Percentiles rank a stretch among this genome's conserved stretches.
These are phyloP conservation scores for Ilyonectria destructans DNA, from an alignment of 2,329 filamentous ascomycete genomes.

Conservation along the genomic window DNA sequence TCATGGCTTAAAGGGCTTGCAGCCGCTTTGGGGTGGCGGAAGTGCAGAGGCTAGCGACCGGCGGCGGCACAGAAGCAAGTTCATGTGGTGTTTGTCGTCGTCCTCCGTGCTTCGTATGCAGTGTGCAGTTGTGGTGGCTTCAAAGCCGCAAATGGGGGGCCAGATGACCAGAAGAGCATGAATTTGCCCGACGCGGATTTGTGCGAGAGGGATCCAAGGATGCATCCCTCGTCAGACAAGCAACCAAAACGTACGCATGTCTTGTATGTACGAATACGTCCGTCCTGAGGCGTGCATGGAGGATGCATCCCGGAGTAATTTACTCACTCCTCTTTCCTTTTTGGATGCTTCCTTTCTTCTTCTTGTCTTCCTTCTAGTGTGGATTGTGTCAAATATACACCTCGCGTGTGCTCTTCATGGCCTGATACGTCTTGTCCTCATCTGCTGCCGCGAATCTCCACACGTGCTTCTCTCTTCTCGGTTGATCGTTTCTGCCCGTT, in stretches of 20 bases:
- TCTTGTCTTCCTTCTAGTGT: conserved; percentile 13
- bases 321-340: conserved; percentile 2
- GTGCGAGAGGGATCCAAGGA: neutral
- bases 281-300: conserved; percentile 5
- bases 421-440: conserved; percentile 12
- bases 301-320: conserved; percentile 2
- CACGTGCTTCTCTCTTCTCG: neutral
- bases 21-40: conserved; percentile 5
- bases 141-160: conserved; percentile 17
- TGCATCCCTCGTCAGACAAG: conserved; percentile 8
- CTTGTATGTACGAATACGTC: conserved; percentile 17
- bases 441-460: neutral
- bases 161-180: neutral
- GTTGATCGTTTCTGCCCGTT: neutral
- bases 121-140: neutral
- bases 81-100: conserved; percentile 19
- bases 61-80: conserved; percentile 26
- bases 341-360: conserved; percentile 1
- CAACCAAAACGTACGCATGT: conserved; percentile 9
- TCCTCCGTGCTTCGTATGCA: neutral
- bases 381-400: conserved; percentile 23
- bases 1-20: conserved; percentile 27
- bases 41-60: conserved; percentile 2
- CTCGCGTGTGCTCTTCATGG: conserved; percentile 11
- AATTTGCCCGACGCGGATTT: neutral